Percentiles rank a stretch among this genome's conserved stretches.
Evolutionary conservation across 2,329 filamentous ascomycete genomes (phyloP).

Genomic region (Ceratocystis albifundus): DNA sequence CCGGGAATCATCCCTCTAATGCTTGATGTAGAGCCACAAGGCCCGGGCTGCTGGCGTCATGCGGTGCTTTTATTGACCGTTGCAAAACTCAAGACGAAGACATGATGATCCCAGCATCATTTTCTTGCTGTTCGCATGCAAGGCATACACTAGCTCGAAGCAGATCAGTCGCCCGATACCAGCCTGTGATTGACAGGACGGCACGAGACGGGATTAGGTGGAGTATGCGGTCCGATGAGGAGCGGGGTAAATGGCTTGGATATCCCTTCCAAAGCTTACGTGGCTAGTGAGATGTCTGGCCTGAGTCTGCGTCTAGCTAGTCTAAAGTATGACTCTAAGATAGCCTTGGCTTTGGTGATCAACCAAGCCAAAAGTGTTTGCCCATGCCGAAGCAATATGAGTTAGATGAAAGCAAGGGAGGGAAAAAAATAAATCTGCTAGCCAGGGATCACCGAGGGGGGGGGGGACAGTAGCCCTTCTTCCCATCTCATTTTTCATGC

Average conservation of each 20-base stretch:
- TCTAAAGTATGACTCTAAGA: not conserved
- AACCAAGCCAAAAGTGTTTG: conserved; percentile 8
- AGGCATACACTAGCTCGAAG: not conserved
- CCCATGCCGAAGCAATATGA: not conserved
- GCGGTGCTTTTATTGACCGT: not conserved
- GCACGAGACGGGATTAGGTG: not conserved
- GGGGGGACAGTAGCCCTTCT: not conserved
- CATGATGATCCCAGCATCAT: not conserved
- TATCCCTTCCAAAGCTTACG: not conserved
- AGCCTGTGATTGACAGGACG: conserved; percentile 1
- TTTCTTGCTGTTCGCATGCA: not conserved
- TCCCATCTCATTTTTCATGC: not conserved
- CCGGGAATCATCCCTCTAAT: too few relatives aligned
- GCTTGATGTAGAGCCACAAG: too few relatives aligned
- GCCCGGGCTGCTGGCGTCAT: too few relatives aligned
- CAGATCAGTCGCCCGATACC: not conserved
- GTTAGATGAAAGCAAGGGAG: not conserved
- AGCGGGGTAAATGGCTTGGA: not conserved
- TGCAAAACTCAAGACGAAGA: not conserved
- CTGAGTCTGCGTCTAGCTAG: not conserved
- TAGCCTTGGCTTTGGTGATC: not conserved
- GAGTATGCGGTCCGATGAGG: not conserved
- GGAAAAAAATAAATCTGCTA: not conserved
- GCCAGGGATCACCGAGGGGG: not conserved
- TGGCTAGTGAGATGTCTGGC: not conserved